These are phyloP conservation scores for Inonotus hispidus DNA, from an alignment of 1,284 basidiomycete genomes.

Conservation along the genomic window DNA sequence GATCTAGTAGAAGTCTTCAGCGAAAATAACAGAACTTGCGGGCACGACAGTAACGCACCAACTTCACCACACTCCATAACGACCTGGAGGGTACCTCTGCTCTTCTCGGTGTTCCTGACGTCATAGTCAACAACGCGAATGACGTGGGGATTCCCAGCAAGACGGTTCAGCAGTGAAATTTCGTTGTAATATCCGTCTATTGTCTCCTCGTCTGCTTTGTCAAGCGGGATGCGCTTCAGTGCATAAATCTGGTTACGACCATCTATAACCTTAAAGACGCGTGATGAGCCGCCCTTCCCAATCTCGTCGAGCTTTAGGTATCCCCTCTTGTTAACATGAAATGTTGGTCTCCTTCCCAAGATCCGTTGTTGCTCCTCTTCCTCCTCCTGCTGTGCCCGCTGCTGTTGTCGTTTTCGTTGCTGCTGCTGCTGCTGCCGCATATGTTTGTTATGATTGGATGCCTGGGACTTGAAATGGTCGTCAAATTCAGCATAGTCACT, in stretches of 20 bases:
- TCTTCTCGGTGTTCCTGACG: conserved; percentile 51
- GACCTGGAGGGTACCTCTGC: conserved; percentile 67
- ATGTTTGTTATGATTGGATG: conserved; percentile 22
- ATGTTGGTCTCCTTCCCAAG: neutral
- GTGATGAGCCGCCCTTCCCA: conserved; percentile 90
- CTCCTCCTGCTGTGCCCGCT: neutral
- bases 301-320: conserved; percentile 84
- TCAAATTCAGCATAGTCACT: conserved; percentile 18
- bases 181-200: conserved; percentile 93
- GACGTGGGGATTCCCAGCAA: conserved; percentile 85
- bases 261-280: conserved; percentile 85
- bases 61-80: conserved; percentile 96
- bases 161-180: conserved; percentile 79
- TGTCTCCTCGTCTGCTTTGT: conserved; percentile 81
- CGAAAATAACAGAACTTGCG: neutral
- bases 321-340: conserved; percentile 57
- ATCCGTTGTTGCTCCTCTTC: neutral
- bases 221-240: conserved; percentile 83
- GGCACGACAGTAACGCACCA: conserved; percentile 29
- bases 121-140: conserved; percentile 88
- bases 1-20: conserved; percentile 40
- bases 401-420: neutral
- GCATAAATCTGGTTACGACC: conserved; percentile 75
- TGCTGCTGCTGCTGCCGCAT: conserved; percentile 14
- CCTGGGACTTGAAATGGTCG: conserved; percentile 19